Evolutionary conservation across 2,329 filamentous ascomycete genomes (phyloP), one percentile per base, ranked within the genome.

Genomic region (Didymosphaeria variabile): DNA sequence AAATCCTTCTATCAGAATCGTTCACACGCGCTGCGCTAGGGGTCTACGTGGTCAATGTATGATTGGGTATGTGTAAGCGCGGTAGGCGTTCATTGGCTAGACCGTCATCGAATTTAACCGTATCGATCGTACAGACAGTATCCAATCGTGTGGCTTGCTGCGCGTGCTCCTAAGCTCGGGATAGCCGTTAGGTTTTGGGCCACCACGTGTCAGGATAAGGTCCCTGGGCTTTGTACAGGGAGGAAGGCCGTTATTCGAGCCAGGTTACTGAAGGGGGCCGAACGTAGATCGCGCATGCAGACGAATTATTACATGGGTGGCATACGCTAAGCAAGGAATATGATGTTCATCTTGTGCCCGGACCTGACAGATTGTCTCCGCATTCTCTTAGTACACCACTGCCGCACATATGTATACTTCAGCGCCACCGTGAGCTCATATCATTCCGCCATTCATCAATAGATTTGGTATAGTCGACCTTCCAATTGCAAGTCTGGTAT

Each of bases 281-380:
- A 45, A 50, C 29, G 47, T 32, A 50, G 47, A 50, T 50, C 47
- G 29, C 19, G 42, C 47, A 17, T 32, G 47, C n/a, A 34, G n/a
- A 32, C 29, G n/a, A 15, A 32, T 50, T 6, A 50, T 34, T 45
- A 8, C 42, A 45, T 45, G 19, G 29, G 5, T 34, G 6, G 26
- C 26, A 19, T 34, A 19, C 29, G 47, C 47, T 50, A 50, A 50
- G 47, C 47, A 50, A 31, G 46, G 26, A 15, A 49, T 17, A 49
- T 49, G 31, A 31, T 17, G 47, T 32, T 23, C 42, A 23, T 44
- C 40, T n/a, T n/a, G 12, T 21, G 42, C 42, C 42, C 19, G 12
- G 42, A 23, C 42, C 42, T 23, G 19, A 19, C n/a, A n/a, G 19
- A 19, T 7, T 13, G 21, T 45, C 42, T 45, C 42, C 42, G 42